Evolutionary conservation across 768 basidiomycete genomes (phyloP).

Genomic region (Floccularia luteovirens): DNA sequence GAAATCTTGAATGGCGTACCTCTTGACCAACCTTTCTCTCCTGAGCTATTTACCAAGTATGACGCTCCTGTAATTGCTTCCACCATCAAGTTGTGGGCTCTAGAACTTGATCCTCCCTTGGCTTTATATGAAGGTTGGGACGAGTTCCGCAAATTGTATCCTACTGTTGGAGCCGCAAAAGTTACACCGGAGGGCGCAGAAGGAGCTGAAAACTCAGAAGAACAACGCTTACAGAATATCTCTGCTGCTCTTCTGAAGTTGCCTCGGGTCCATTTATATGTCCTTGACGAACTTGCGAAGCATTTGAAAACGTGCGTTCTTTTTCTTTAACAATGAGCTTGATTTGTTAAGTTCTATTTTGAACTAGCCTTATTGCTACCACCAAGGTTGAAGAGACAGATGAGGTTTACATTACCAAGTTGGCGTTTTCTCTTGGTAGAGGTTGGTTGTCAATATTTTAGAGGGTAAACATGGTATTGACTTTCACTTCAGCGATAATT

Average conservation of each 20-base stretch:
- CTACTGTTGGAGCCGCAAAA: slow-evolving; percentile 53
- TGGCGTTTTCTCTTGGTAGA: slow-evolving; percentile 82
- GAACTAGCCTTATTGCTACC: slow-evolving; percentile 56
- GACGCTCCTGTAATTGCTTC: slow-evolving; percentile 86
- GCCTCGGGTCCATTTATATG: slow-evolving; percentile 73
- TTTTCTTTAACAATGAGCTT: neutral
- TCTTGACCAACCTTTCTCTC: slow-evolving; percentile 45
- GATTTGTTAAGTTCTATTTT: slow-evolving; percentile 6
- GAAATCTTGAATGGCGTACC: slow-evolving; percentile 76
- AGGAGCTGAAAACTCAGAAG: slow-evolving; percentile 40
- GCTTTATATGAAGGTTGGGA: slow-evolving; percentile 89
- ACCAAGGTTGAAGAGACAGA: slow-evolving; percentile 66
- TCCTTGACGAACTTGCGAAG: slow-evolving; percentile 68
- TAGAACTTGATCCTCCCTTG: slow-evolving; percentile 89
- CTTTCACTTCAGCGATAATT: slow-evolving; percentile 50
- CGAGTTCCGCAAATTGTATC: slow-evolving; percentile 83
- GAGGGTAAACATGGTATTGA: slow-evolving; percentile 3
- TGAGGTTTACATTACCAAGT: slow-evolving; percentile 80
- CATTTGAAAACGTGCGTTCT: slow-evolving; percentile 63
- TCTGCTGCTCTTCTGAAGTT: slow-evolving; percentile 57
- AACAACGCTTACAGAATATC: slow-evolving; percentile 58
- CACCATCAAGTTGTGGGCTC: slow-evolving; percentile 78
- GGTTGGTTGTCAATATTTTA: slow-evolving; percentile 52
- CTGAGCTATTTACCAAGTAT: slow-evolving; percentile 48
- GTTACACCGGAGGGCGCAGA: slow-evolving; percentile 33